Conservation (phyloP, 2,329 filamentous ascomycete genomes). For the Fusarium subglutinans region DNA sequence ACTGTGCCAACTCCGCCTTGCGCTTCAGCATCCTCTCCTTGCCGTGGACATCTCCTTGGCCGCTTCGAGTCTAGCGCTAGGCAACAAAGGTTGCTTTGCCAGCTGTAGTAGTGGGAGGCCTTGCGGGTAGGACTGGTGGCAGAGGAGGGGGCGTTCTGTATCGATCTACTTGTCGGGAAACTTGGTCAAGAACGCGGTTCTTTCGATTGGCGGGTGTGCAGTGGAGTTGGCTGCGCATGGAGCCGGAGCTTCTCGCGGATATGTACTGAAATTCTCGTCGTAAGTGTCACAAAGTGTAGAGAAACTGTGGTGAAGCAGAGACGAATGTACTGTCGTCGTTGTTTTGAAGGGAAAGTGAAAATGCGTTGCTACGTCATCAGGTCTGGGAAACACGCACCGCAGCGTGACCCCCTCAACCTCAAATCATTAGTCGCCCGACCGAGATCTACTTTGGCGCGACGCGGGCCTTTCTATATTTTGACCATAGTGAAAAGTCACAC, state of each 20-base stretch:
- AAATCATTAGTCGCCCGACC: rapidly evolving
- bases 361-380: neutral
- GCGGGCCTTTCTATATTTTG: rapidly evolving
- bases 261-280: rapidly evolving
- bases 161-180: neutral
- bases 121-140: rapidly evolving
- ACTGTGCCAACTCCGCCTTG: no score
- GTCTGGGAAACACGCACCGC: neutral
- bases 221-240: neutral
- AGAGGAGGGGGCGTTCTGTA: rapidly evolving
- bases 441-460: rapidly evolving
- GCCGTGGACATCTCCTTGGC: no score
- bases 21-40: neutral
- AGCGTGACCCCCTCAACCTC: neutral
- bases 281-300: rapidly evolving
- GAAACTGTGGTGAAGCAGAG: rapidly evolving
- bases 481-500: rapidly evolving
- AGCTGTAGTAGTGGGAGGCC: rapidly evolving
- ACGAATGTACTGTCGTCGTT: neutral
- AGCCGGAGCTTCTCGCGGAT: rapidly evolving
- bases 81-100: rapidly evolving
- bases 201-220: neutral
- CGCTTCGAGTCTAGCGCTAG: rapidly evolving
- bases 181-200: no score
- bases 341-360: rapidly evolving